Percentiles rank a stretch among this genome's conserved stretches.
phyloP scores from a whole-genome alignment of 106 monocot genomes.

The Allium cepa region DNA sequence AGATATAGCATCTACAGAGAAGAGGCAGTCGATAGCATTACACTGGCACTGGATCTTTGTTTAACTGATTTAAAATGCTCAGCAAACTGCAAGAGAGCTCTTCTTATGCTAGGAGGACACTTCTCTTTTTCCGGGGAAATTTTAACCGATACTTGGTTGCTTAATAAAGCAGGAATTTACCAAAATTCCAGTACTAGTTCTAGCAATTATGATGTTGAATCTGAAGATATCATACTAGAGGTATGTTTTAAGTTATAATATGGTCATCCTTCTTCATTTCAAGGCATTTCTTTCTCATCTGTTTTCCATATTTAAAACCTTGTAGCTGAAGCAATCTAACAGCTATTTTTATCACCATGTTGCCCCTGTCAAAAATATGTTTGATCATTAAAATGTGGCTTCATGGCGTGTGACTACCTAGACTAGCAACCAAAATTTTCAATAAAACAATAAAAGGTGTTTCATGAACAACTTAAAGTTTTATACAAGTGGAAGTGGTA shows the following conservation, averaged over 20 bases:
- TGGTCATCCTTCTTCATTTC: background rate
- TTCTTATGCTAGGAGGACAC: slow-evolving; percentile 31
- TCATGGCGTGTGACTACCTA: too few species aligned
- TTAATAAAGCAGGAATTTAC: slow-evolving; percentile 37
- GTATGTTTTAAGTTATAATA: slow-evolving; percentile 3
- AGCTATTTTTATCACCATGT: too few species aligned
- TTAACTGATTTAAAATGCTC: slow-evolving; percentile 17
- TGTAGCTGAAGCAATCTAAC: too few species aligned
- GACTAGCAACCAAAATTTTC: too few species aligned
- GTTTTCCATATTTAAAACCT: background rate
- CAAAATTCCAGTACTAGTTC: background rate
- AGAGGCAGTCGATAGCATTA: slow-evolving; percentile 39
- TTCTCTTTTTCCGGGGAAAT: slow-evolving; percentile 38
- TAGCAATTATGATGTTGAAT: slow-evolving; percentile 9
- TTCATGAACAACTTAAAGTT: too few species aligned
- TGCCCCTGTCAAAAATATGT: too few species aligned
- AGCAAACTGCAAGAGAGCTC: slow-evolving; percentile 28
- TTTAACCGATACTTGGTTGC: slow-evolving; percentile 19
- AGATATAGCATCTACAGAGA: slow-evolving; percentile 35
- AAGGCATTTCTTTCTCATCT: background rate
- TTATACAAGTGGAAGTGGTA: too few species aligned
- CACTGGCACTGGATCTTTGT: slow-evolving; percentile 23
- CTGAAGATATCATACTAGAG: slow-evolving; percentile 17
- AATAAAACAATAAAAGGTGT: too few species aligned
- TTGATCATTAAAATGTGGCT: too few species aligned